phyloP scores from a whole-genome alignment of 108 stramenopile species.

The Pseudonitzschia delicatissima region DNA sequence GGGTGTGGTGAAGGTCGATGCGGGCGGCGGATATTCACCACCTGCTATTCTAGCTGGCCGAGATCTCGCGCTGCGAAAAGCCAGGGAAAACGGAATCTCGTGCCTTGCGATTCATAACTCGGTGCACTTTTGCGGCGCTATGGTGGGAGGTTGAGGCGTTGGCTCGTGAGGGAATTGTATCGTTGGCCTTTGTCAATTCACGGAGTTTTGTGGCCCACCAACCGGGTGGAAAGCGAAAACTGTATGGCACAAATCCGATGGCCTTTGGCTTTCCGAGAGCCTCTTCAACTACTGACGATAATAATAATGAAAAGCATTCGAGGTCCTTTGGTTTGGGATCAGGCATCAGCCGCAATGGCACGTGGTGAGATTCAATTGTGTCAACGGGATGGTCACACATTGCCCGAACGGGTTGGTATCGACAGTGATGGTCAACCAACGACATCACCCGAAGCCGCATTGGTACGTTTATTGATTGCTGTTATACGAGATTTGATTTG shows the following conservation, averaged over 20 bases:
- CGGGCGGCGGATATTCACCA: conserved; percentile 2
- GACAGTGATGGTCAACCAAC: conserved; percentile 7
- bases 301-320: conserved; percentile 3
- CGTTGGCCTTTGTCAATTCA: conserved; percentile 9
- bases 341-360: conserved; percentile 13
- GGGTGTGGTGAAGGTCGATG: conserved; percentile 1
- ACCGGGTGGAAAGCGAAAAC: conserved; percentile 10
- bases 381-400: conserved; percentile 9
- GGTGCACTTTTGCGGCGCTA: conserved; percentile 6
- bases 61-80: conserved; percentile 1
- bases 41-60: conserved; percentile 13
- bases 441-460: conserved; percentile 4
- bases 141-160: conserved; percentile 9
- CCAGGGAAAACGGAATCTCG: not conserved
- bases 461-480: not conserved
- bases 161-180: not conserved
- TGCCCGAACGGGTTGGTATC: conserved; percentile 4
- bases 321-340: conserved; percentile 13
- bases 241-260: conserved; percentile 11
- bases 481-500: not conserved
- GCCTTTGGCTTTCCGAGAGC: conserved; percentile 9
- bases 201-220: conserved; percentile 11
- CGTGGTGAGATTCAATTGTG: conserved; percentile 10
- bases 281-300: not conserved
- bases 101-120: conserved; percentile 1